A percentile compares a stretch with the other conserved stretches of the same genome.
These are phyloP conservation scores for Acanthamoeba rhysodes DNA, from an alignment of 208 protist genomes.

Conservation along the genomic window DNA sequence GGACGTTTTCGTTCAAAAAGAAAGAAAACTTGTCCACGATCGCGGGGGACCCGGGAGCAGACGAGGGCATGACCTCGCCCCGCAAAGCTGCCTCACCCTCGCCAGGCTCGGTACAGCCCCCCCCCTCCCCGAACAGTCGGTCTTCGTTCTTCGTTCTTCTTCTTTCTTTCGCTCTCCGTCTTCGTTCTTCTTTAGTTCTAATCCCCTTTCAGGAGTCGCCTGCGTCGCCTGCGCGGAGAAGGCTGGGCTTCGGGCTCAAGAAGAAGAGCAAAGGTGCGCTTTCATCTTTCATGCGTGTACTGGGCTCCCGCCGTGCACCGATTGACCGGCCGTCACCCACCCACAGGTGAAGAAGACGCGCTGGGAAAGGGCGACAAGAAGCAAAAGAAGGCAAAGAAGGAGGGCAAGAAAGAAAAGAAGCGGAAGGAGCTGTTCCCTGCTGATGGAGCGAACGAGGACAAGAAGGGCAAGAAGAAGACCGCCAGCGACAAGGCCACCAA, in stretches of 20 bases:
- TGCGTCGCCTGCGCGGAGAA: neutral
- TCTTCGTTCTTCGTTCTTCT: neutral
- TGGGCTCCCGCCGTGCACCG: neutral
- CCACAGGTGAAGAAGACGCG: neutral
- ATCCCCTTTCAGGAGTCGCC: neutral
- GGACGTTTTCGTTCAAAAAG: neutral
- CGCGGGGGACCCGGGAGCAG: too few species aligned
- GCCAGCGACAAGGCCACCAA: neutral
- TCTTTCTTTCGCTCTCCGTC: neutral
- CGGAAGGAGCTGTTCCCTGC: neutral
- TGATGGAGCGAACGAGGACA: neutral
- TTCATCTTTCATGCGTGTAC: neutral
- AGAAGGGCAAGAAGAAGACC: slow-evolving; percentile 1
- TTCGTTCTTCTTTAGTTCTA: neutral
- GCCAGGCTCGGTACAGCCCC: neutral
- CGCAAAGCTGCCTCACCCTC: neutral
- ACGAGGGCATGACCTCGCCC: neutral
- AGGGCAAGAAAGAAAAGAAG: neutral
- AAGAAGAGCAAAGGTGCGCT: slow-evolving; percentile 1
- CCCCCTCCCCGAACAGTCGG: too few species aligned
- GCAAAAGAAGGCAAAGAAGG: neutral
- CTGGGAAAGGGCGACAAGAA: neutral
- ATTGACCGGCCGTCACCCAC: neutral
- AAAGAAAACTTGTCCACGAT: neutral
- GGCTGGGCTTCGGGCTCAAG: slow-evolving; percentile 5